Conservation (phyloP, 1,139 yeast species). For the Casaregolazyma lundiana region DNA sequence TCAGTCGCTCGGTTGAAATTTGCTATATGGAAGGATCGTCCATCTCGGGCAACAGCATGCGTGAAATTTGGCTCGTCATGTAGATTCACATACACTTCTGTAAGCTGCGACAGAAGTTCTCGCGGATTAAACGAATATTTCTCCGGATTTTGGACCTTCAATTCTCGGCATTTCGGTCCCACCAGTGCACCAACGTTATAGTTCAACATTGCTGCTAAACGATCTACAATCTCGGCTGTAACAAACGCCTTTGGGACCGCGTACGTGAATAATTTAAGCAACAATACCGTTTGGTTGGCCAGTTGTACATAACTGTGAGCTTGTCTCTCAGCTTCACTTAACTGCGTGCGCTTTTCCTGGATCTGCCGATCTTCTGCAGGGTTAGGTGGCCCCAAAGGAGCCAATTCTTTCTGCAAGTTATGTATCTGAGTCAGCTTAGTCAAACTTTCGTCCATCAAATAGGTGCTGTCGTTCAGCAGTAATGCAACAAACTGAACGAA, state of each 20-base stretch:
- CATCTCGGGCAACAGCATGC: conserved; percentile 81
- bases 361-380: conserved; percentile 19
- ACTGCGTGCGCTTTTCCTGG: conserved; percentile 52
- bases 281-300: conserved; percentile 73
- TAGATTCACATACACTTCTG: conserved; percentile 72
- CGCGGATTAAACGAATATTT: conserved; percentile 81
- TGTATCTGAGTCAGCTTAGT: conserved; percentile 76
- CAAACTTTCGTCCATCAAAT: conserved; percentile 83
- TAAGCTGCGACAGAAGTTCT: conserved; percentile 59
- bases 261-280: conserved; percentile 75
- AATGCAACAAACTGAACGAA: conserved; percentile 90
- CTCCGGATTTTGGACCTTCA: conserved; percentile 81
- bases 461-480: conserved; percentile 91
- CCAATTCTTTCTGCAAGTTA: conserved; percentile 56
- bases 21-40: conserved; percentile 69
- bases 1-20: conserved; percentile 67
- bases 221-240: conserved; percentile 84
- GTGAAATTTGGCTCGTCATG: conserved; percentile 61
- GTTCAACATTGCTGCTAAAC: conserved; percentile 93
- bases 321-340: conserved; percentile 63
- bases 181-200: conserved; percentile 86
- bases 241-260: conserved; percentile 86
- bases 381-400: conserved; percentile 14
- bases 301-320: conserved; percentile 82
- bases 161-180: conserved; percentile 88